These are phyloP conservation scores for Colletotrichum sp. DNA, from an alignment of 2,329 filamentous ascomycete genomes.

Conservation along the genomic window DNA sequence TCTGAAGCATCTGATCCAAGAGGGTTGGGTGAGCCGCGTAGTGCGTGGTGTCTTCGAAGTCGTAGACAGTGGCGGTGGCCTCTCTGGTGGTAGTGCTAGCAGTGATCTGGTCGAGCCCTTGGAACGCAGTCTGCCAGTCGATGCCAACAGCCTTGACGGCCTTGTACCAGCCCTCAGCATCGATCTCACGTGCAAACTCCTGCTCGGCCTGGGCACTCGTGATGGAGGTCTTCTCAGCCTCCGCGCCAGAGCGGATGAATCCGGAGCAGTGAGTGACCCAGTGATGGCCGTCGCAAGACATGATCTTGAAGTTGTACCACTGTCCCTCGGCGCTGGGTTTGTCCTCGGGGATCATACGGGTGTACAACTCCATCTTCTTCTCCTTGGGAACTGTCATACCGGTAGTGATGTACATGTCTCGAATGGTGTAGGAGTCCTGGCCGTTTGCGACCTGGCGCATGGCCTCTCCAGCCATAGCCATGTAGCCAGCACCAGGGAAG, in stretches of 20 bases:
- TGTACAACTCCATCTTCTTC: constrained; percentile 33
- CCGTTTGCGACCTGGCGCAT: not conserved
- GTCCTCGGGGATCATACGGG: constrained; percentile 27
- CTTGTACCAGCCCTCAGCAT: constrained; percentile 3
- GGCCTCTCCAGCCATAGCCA: constrained; percentile 6
- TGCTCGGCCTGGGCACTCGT: not conserved
- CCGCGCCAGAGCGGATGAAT: not conserved
- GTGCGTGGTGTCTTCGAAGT: constrained; percentile 4
- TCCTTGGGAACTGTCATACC: constrained; percentile 32
- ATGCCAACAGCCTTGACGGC: not conserved
- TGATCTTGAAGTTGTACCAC: constrained; percentile 39
- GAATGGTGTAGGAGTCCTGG: constrained; percentile 28
- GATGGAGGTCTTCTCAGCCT: not conserved
- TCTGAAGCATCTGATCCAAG: constrained; percentile 8
- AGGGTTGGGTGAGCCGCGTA: constrained; percentile 6
- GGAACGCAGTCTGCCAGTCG: constrained; percentile 7
- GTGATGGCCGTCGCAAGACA: constrained; percentile 28
- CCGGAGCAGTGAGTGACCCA: constrained; percentile 32
- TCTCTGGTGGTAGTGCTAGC: not conserved
- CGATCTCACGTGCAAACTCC: not conserved
- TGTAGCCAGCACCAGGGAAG: constrained; percentile 6
- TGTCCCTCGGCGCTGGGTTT: not conserved
- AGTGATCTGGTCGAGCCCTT: not conserved
- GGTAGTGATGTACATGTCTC: constrained; percentile 30
- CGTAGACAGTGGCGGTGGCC: constrained; percentile 1